Base-by-base conservation (phyloP, 2,329 filamentous ascomycete genomes). In the Pestalotiopsis fici region DNA sequence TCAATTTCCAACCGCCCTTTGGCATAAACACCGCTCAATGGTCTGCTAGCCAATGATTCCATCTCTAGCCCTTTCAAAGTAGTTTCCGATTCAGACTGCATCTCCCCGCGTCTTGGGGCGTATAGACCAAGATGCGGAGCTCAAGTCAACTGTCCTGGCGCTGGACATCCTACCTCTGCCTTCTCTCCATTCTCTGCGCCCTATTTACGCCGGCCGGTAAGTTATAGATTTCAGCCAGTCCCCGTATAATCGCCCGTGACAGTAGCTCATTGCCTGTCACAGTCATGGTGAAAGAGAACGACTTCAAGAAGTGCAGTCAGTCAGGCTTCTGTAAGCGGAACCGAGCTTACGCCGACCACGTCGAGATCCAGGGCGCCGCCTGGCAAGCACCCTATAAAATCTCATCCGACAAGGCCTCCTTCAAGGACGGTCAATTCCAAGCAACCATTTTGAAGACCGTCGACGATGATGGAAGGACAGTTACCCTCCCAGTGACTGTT, bases 251-350 rank as follows among this genome's bases (percentile, higher is more conserved):
- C 56, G 57, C 21, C 11, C 18, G 23, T 25, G 5, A 35, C 31
- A 31, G 63, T 60, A 60, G 35, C 68, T 70, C 67, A 68, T 67
- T 11, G 7, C 28, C 43, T 57, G 25, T 66, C 68, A 35, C 72
- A 97, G 94, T 88, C 71, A 86, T 88, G 74, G 96, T 99, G 64
- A 99, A 99, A 83, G 92, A 97, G 78, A 90, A 97, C 75, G 95
- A 97, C 79, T 99, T 98, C 87, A 99, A 98, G 78, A 97, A 92
- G 74, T 99, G 96, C 83, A 84, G 92, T 72, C 95, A 99, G 78
- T 96, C 95, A 4, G 96, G 96, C 75, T 99, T 99, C 84, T 99
- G 96, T 83, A 96, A 94, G 78, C 93, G 96, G 71, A 98, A 98
- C 82, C 90, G 96, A 78, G 92, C 89, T 50, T 95, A 93, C 78